These are phyloP conservation scores for Cadophora gregata DNA, from an alignment of 2,329 filamentous ascomycete species.

Conservation along the genomic window DNA sequence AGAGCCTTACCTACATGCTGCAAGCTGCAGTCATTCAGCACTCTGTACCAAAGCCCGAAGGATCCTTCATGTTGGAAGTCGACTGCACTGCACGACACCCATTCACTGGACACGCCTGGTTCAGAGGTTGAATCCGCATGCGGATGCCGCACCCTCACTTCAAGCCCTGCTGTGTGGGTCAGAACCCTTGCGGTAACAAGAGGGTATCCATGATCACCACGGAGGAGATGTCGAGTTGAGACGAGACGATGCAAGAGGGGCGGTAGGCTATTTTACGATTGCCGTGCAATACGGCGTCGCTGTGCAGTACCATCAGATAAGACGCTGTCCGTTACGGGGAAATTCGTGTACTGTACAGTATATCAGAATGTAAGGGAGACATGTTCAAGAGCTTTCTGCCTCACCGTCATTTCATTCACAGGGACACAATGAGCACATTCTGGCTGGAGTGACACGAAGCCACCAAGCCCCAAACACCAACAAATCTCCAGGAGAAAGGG, in stretches of 20 bases:
- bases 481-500: neutral
- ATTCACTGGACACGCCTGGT: neutral
- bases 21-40: neutral
- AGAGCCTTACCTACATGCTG: neutral
- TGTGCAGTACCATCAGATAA: neutral
- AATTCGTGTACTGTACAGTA: neutral
- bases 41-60: neutral
- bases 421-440: neutral
- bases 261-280: neutral
- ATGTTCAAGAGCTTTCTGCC: neutral
- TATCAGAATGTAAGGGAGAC: neutral
- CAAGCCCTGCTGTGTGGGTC: neutral
- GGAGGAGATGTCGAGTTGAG: neutral
- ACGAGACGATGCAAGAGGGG: neutral
- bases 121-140: slow-evolving; percentile 1
- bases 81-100: slow-evolving; percentile 1
- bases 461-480: neutral
- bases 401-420: slow-evolving; percentile 2
- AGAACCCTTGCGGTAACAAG: neutral
- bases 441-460: neutral
- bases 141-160: neutral
- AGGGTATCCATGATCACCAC: neutral
- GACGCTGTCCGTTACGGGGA: neutral
- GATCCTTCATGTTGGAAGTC: neutral
- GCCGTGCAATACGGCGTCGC: neutral